Conservation (phyloP, 2,329 filamentous ascomycete genomes). For the Parafenestella ontariensis region DNA sequence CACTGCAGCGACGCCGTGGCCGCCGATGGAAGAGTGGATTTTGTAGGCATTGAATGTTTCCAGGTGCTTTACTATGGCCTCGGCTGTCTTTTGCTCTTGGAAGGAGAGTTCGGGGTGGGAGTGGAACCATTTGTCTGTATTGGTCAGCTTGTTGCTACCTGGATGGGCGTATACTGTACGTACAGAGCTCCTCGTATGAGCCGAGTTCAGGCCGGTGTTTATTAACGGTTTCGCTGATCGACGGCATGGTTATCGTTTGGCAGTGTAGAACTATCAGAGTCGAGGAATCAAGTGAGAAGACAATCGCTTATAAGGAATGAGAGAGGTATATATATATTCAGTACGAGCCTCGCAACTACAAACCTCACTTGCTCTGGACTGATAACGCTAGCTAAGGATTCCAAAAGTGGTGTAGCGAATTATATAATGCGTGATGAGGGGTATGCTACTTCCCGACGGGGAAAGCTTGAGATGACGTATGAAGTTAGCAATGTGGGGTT, state of each 20-base stretch:
- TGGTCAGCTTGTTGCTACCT: conserved; percentile 3
- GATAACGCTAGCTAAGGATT: conserved; percentile 9
- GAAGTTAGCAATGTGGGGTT: conserved; percentile 5
- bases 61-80: conserved; percentile 37
- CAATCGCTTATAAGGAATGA: background rate
- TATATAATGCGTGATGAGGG: conserved; percentile 4
- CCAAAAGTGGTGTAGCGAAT: background rate
- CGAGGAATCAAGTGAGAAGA: background rate
- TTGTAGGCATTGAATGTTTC: conserved; percentile 47
- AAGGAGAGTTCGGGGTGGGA: conserved; percentile 46
- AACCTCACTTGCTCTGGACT: conserved; percentile 3
- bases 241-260: conserved; percentile 29
- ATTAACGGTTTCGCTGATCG: conserved; percentile 36
- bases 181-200: conserved; percentile 46
- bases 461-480: conserved; percentile 28
- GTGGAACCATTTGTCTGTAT: conserved; percentile 45
- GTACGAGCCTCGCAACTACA: background rate
- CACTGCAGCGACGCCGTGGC: conserved; percentile 64
- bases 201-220: conserved; percentile 31
- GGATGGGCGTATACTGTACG: background rate
- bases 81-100: conserved; percentile 44
- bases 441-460: conserved; percentile 24
- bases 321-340: background rate
- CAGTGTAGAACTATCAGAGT: background rate
- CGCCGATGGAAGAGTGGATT: conserved; percentile 62